A percentile compares a stretch with the other conserved stretches of the same genome.
These are phyloP conservation scores for Dioscorea alata DNA, from an alignment of 106 monocot genomes.

Conservation along the genomic window DNA sequence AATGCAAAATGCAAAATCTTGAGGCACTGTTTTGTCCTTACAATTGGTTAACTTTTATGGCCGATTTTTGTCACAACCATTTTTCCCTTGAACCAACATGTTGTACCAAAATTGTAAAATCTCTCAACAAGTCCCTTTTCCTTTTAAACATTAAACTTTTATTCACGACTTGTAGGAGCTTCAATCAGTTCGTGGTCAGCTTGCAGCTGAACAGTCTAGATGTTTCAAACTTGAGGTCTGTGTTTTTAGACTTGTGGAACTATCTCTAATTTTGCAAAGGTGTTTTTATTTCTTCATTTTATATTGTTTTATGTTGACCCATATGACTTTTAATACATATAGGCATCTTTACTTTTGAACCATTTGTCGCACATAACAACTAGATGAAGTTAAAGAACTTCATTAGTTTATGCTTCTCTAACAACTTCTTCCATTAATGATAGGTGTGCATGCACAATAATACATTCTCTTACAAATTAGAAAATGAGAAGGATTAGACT, in stretches of 20 bases:
- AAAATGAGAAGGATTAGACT: too few relatives aligned
- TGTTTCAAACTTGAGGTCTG: slow-evolving; percentile 82
- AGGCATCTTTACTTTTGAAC: neutral
- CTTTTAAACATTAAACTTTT: neutral
- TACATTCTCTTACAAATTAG: too few relatives aligned
- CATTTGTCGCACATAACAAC: neutral
- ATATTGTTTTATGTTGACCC: neutral
- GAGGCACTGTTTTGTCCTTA: neutral
- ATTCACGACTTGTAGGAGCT: slow-evolving; percentile 46
- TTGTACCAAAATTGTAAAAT: too few relatives aligned
- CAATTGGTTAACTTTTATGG: too few relatives aligned
- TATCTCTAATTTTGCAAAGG: neutral
- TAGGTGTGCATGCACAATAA: too few relatives aligned
- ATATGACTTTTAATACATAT: neutral
- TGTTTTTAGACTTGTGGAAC: neutral
- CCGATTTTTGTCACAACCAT: too few relatives aligned
- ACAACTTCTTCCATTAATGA: too few relatives aligned
- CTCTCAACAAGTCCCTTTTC: neutral
- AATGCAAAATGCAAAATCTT: slow-evolving; percentile 36
- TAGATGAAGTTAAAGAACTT: neutral
- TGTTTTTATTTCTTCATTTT: neutral
- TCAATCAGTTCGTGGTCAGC: slow-evolving; percentile 81
- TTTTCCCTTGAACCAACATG: too few relatives aligned
- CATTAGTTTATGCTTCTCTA: too few relatives aligned
- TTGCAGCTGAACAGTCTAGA: slow-evolving; percentile 88